Conservation (phyloP, 2,329 filamentous ascomycete genomes). For the Arthrobotrys sinensis region DNA sequence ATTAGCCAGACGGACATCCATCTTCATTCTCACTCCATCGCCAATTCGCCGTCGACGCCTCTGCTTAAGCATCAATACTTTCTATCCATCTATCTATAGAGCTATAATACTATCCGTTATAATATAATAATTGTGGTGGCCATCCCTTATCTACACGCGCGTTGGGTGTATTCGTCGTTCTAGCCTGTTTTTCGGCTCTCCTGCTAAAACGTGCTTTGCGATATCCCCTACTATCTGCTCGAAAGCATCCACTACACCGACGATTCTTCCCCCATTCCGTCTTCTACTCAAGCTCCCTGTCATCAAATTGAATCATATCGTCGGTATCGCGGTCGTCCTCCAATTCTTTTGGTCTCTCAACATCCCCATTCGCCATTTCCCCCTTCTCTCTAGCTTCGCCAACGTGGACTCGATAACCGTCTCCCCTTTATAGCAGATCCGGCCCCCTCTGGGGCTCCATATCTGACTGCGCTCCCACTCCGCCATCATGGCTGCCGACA, state of each 20-base stretch:
- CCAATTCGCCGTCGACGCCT: slow-evolving; percentile 13
- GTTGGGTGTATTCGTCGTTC: slow-evolving; percentile 18
- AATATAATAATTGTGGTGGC: neutral
- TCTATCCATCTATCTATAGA: neutral
- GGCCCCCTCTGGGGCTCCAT: slow-evolving; percentile 54
- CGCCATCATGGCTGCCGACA: slow-evolving; percentile 57
- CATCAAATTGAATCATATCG: neutral
- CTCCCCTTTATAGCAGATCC: slow-evolving; percentile 56
- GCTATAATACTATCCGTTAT: neutral
- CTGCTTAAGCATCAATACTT: neutral
- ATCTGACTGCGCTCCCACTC: slow-evolving; percentile 35
- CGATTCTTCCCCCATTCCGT: slow-evolving; percentile 1
- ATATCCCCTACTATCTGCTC: slow-evolving; percentile 30
- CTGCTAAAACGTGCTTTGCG: slow-evolving; percentile 27
- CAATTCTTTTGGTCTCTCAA: neutral
- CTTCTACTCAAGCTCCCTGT: neutral
- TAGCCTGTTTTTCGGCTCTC: slow-evolving; percentile 22
- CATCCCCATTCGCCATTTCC: neutral
- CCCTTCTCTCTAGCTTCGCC: slow-evolving; percentile 41
- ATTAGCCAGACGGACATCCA: no score
- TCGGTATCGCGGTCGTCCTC: neutral
- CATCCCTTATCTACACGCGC: slow-evolving; percentile 24
- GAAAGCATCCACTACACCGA: slow-evolving; percentile 18
- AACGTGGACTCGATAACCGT: slow-evolving; percentile 55
- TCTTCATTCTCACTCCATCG: neutral